These are phyloP conservation scores for Colletotrichum sp. DNA, from an alignment of 2,329 filamentous ascomycete genomes.

Conservation along the genomic window DNA sequence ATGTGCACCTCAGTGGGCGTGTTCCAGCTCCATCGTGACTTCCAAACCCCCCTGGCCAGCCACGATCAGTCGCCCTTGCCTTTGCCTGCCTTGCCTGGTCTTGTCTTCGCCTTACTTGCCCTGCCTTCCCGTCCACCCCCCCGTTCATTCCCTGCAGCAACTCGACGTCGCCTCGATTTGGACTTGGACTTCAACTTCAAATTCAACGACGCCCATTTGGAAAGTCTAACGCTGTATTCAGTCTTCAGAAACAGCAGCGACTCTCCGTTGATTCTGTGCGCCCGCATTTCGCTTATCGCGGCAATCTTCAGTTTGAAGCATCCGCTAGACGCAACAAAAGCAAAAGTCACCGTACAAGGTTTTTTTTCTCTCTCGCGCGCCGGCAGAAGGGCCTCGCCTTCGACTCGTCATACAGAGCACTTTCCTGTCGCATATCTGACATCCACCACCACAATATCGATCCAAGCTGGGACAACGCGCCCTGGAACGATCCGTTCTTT, in stretches of 20 bases:
- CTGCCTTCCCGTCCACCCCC: conserved; percentile 14
- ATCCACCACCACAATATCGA: neutral
- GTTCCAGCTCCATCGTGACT: conserved; percentile 10
- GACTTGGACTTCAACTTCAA: neutral
- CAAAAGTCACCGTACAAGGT: conserved; percentile 6
- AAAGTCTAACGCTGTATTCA: neutral
- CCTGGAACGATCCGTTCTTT: neutral
- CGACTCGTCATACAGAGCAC: neutral
- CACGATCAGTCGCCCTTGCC: conserved; percentile 1
- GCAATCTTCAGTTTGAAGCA: neutral
- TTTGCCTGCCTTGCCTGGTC: neutral
- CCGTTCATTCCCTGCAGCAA: conserved; percentile 12
- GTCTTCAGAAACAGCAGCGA: neutral
- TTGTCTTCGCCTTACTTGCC: neutral
- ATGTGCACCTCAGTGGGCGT: neutral
- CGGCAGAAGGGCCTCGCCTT: neutral
- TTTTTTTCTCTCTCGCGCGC: neutral
- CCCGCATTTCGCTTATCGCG: neutral
- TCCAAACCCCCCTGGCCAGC: neutral
- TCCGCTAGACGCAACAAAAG: neutral
- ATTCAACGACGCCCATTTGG: neutral
- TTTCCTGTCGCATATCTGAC: neutral
- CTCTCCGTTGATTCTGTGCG: neutral
- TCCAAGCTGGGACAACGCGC: neutral
- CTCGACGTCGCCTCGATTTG: neutral